Conservation (phyloP, 2,329 filamentous ascomycete species). For the Trichoderma arundinaceum region DNA sequence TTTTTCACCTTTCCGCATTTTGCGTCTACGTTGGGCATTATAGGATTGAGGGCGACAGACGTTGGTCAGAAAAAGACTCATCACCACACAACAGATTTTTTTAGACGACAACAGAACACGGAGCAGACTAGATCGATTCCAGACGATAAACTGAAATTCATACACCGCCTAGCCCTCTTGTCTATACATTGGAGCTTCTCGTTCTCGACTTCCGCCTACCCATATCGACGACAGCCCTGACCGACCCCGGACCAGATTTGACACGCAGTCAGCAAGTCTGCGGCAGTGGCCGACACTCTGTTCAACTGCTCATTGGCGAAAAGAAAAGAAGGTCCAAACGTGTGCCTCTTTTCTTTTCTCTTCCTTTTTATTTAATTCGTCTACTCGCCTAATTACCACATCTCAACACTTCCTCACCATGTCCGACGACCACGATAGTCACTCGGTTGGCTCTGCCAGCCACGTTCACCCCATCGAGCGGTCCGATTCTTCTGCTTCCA, state of each 20-base stretch:
- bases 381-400: background rate
- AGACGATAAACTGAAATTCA: background rate
- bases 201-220: background rate
- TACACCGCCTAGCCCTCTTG: background rate
- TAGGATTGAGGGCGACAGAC: background rate
- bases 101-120: slow-evolving; percentile 12
- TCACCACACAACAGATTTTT: background rate
- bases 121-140: background rate
- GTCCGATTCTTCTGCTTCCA: slow-evolving; percentile 47
- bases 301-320: background rate
- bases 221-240: background rate
- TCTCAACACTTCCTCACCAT: slow-evolving; percentile 25
- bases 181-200: background rate
- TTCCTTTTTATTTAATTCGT: background rate
- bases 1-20: background rate
- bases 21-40: slow-evolving; percentile 1
- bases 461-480: slow-evolving; percentile 46
- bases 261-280: no score
- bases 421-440: slow-evolving; percentile 38
- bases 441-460: slow-evolving; percentile 36
- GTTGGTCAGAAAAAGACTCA: slow-evolving; percentile 21
- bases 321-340: no score
- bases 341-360: background rate
- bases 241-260: background rate
- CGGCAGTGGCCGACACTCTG: background rate